Conservation (phyloP, 306 rosid genomes). For the Echinosophora koreensis region DNA sequence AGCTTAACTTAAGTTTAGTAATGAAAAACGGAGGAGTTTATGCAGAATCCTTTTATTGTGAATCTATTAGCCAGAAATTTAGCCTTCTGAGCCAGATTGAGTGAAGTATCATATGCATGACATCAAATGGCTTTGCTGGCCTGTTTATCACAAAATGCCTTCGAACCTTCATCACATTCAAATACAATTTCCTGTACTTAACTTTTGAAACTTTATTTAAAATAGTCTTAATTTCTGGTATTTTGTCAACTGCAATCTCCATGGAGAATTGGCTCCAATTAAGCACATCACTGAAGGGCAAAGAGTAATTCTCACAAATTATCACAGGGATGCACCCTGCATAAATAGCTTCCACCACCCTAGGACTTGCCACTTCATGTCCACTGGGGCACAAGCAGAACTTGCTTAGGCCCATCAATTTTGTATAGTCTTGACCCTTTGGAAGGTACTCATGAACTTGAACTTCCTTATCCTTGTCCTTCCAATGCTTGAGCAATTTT, state of each 20-base stretch:
- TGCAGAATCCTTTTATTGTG: conserved; percentile 26
- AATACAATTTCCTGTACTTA: conserved; percentile 58
- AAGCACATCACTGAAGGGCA: conserved; percentile 85
- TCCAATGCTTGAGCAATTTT: conserved; percentile 64
- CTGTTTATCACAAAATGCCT: conserved; percentile 73
- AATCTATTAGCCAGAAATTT: conserved; percentile 44
- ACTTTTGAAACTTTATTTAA: conserved; percentile 53
- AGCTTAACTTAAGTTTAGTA: neutral
- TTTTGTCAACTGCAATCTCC: conserved; percentile 55
- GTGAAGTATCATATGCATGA: conserved; percentile 79
- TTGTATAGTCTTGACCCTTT: conserved; percentile 58
- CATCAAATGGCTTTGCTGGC: conserved; percentile 76
- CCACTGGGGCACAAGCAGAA: conserved; percentile 92
- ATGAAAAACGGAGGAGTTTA: neutral
- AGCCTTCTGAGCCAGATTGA: conserved; percentile 80
- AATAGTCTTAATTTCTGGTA: conserved; percentile 65
- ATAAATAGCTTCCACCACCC: conserved; percentile 75
- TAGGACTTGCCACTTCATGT: conserved; percentile 84
- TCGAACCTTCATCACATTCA: conserved; percentile 54
- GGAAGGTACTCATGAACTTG: conserved; percentile 72
- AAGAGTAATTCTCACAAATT: conserved; percentile 58
- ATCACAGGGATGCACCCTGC: conserved; percentile 82
- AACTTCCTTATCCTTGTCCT: conserved; percentile 64
- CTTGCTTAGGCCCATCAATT: conserved; percentile 67
- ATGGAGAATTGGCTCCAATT: conserved; percentile 74